Evolutionary conservation across 352 stramenopile genomes (phyloP).

Genomic region (Globisporangium radiosum): DNA sequence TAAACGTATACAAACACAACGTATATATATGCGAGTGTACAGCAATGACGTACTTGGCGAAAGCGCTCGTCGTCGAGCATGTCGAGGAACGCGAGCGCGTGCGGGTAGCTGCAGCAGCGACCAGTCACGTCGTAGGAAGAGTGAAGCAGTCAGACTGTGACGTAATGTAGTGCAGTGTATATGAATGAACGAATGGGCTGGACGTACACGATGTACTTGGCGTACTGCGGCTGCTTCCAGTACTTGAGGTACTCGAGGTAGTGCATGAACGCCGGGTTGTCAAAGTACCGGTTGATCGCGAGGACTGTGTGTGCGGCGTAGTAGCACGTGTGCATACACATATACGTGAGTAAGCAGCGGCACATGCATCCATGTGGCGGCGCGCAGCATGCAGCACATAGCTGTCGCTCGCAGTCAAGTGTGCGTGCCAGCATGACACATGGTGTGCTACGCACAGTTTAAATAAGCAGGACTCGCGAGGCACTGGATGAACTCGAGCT

Average conservation of each 20-base stretch:
- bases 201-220: constrained; percentile 85
- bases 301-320: constrained; percentile 37
- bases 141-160: not conserved
- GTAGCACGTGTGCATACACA: not conserved
- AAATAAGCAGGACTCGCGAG: constrained; percentile 86
- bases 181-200: no score
- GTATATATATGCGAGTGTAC: no score
- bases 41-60: constrained; percentile 33
- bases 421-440: not conserved
- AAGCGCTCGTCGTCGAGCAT: constrained; percentile 86
- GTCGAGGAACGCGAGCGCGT: constrained; percentile 85
- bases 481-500: constrained; percentile 92
- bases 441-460: constrained; percentile 49
- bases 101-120: constrained; percentile 49
- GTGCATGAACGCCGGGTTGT: constrained; percentile 86
- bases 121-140: not conserved
- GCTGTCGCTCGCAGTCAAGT: no score
- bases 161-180: not conserved
- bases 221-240: constrained; percentile 90
- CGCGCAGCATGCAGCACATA: not conserved
- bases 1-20: no score
- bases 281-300: constrained; percentile 89
- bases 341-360: not conserved
- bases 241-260: constrained; percentile 92
- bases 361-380: not conserved